Conservation (phyloP, 768 basidiomycete species). For the Suillus decipiens region DNA sequence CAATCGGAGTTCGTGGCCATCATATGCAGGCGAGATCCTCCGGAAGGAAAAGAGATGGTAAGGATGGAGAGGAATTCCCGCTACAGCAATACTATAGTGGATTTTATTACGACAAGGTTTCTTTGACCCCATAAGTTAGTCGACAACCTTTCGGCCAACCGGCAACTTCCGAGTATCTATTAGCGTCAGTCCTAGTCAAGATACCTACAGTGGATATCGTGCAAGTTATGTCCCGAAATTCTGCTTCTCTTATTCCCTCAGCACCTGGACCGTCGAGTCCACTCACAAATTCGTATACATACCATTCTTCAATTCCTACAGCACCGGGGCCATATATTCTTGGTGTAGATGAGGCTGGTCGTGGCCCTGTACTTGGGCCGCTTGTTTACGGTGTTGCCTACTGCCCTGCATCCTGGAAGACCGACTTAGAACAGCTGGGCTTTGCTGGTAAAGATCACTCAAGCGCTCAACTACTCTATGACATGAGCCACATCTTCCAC, state of each 20-base stretch:
- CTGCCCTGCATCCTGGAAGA: constrained; percentile 78
- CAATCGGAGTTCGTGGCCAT: too few species aligned
- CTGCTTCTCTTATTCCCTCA: constrained; percentile 47
- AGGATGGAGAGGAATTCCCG: too few species aligned
- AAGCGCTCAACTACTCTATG: background rate
- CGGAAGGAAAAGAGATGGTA: too few species aligned
- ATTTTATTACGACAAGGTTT: too few species aligned
- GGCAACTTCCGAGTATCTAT: too few species aligned
- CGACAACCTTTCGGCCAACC: too few species aligned
- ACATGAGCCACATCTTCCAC: constrained; percentile 1
- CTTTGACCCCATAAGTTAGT: too few species aligned
- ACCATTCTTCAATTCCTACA: constrained; percentile 73
- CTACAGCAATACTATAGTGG: too few species aligned
- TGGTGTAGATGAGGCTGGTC: constrained; percentile 98
- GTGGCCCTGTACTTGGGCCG: constrained; percentile 94
- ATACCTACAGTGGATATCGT: background rate
- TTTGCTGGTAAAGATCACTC: constrained; percentile 72
- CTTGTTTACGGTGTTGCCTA: constrained; percentile 96
- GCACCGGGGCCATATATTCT: constrained; percentile 83
- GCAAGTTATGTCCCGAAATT: background rate
- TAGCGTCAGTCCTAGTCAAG: too few species aligned
- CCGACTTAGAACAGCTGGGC: constrained; percentile 74
- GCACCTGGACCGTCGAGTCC: constrained; percentile 58
- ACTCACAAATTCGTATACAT: constrained; percentile 71
- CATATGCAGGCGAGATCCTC: too few species aligned